phyloP scores from a whole-genome alignment of 352 stramenopile species.

The Blastocystis sp. region DNA sequence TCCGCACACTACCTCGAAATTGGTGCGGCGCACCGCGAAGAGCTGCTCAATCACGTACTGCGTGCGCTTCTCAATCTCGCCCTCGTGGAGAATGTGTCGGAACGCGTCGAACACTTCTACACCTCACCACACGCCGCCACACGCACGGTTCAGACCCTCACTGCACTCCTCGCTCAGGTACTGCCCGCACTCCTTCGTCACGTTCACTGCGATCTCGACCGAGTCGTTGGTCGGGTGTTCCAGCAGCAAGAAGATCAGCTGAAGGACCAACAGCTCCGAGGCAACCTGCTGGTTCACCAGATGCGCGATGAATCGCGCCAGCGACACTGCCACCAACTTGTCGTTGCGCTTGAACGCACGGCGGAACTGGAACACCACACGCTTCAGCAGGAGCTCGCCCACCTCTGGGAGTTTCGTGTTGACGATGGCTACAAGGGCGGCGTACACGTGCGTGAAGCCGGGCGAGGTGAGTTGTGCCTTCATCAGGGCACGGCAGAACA shows the following conservation, averaged over 20 bases:
- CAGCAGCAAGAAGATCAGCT: conserved; percentile 92
- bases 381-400: conserved; percentile 87
- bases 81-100: conserved; percentile 92
- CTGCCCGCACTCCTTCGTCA: conserved; percentile 91
- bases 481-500: conserved; percentile 89
- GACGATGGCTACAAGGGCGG: conserved; percentile 90
- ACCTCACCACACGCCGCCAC: not conserved
- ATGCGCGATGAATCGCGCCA: conserved; percentile 93
- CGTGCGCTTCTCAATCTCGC: conserved; percentile 89
- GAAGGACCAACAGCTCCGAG: conserved; percentile 92
- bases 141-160: conserved; percentile 72
- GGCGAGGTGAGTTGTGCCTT: conserved; percentile 91
- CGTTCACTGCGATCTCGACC: conserved; percentile 94
- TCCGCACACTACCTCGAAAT: conserved; percentile 80
- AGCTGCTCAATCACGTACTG: conserved; percentile 97
- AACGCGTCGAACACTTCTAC: conserved; percentile 92
- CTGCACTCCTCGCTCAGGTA: conserved; percentile 81
- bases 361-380: conserved; percentile 90
- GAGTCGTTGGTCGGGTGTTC: conserved; percentile 94
- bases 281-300: conserved; percentile 97
- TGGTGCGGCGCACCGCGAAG: conserved; percentile 89
- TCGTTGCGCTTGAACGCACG: conserved; percentile 91
- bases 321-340: conserved; percentile 84
- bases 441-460: conserved; percentile 92
- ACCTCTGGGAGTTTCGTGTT: conserved; percentile 98